A percentile compares a stretch with the other conserved stretches of the same genome.
Evolutionary conservation across 805 yeast species (phyloP).

Genomic region (Yarrowia yakushimensis): DNA sequence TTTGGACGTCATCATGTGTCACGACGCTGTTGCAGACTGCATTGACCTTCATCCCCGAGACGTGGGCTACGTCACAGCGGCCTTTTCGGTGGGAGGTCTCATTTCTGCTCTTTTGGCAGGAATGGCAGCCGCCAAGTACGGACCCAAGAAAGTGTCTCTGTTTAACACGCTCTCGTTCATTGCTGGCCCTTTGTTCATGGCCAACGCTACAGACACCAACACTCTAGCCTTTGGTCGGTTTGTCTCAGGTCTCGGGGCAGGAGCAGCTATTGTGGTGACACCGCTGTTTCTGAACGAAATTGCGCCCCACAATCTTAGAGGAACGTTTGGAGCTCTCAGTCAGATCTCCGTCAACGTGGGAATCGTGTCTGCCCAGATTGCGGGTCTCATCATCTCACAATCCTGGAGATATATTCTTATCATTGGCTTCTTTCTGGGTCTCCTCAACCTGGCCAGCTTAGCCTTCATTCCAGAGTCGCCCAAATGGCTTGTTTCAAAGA

Average conservation of each 20-base stretch:
- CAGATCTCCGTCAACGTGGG: conserved; percentile 86
- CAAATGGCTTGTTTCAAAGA: conserved; percentile 64
- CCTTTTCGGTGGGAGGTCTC: conserved; percentile 81
- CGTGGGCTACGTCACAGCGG: conserved; percentile 62
- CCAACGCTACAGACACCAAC: conserved; percentile 45
- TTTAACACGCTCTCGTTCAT: conserved; percentile 51
- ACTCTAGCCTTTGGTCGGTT: conserved; percentile 64
- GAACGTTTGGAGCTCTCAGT: conserved; percentile 82
- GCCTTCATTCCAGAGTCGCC: conserved; percentile 67
- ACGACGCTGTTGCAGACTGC: conserved; percentile 43
- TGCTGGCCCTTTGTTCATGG: conserved; percentile 62
- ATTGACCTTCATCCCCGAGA: conserved; percentile 46
- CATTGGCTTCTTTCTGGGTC: conserved; percentile 56
- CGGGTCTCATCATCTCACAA: conserved; percentile 68
- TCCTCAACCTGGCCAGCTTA: conserved; percentile 45
- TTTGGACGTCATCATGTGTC: conserved; percentile 62
- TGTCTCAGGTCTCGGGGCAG: conserved; percentile 81
- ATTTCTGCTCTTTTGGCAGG: conserved; percentile 71
- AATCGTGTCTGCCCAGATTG: conserved; percentile 70
- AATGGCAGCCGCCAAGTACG: conserved; percentile 56
- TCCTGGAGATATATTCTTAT: conserved; percentile 72
- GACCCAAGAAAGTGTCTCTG: conserved; percentile 56
- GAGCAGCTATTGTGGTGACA: conserved; percentile 77
- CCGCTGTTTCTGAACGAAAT: conserved; percentile 81
- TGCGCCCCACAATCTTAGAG: conserved; percentile 64